Conservation (phyloP, 108 stramenopile genomes). For the Licmophora abbreviata region DNA sequence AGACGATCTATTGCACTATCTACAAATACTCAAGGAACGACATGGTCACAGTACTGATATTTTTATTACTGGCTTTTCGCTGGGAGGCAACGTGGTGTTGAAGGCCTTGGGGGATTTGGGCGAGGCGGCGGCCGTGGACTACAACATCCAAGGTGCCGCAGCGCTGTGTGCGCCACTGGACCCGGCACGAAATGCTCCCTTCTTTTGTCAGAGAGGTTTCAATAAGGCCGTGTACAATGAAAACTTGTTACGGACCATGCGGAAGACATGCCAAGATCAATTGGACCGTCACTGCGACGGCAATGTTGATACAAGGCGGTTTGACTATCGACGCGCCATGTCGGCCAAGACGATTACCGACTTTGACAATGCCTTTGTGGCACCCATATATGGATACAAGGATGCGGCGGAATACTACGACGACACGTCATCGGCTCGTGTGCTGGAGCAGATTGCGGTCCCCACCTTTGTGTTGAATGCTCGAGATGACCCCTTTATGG, state of each 20-base stretch:
- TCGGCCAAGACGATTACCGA: conserved; percentile 56
- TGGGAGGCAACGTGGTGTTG: conserved; percentile 87
- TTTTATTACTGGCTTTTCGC: conserved; percentile 79
- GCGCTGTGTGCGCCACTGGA: conserved; percentile 83
- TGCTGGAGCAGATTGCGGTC: conserved; percentile 44
- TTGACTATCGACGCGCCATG: conserved; percentile 39
- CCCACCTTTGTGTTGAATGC: conserved; percentile 67
- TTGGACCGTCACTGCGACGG: conserved; percentile 25
- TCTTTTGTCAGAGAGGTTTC: conserved; percentile 52
- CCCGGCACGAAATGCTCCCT: conserved; percentile 21
- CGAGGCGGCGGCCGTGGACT: conserved; percentile 19
- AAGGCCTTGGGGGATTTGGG: conserved; percentile 78
- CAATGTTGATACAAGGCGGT: conserved; percentile 19
- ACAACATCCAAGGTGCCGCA: conserved; percentile 73
- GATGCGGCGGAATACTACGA: conserved; percentile 71
- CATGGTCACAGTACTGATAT: conserved; percentile 16
- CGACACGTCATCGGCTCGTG: conserved; percentile 37
- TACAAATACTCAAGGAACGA: conserved; percentile 31
- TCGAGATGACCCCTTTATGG: conserved; percentile 75
- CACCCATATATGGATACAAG: conserved; percentile 63
- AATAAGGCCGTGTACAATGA: conserved; percentile 46
- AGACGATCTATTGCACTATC: conserved; percentile 67
- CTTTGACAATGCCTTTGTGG: conserved; percentile 63
- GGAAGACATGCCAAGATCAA: conserved; percentile 32
- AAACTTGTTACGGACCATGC: conserved; percentile 45